phyloP scores from a whole-genome alignment of 106 monocot species.

The Vanilla planifolia region DNA sequence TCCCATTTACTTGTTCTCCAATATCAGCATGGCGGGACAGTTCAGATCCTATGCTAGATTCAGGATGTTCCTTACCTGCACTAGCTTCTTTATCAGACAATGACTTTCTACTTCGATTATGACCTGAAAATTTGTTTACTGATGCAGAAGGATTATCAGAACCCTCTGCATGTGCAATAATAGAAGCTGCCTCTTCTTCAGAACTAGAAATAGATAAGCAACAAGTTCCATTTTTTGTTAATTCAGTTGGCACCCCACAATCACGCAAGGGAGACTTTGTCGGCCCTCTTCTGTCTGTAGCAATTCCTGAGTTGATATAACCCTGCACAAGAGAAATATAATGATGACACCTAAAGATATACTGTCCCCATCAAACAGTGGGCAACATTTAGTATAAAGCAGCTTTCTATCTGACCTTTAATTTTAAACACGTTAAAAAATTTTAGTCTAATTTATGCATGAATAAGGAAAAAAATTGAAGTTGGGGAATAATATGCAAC shows the following conservation, averaged over 20 bases:
- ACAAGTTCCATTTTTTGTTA: constrained; percentile 20
- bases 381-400: too few species aligned
- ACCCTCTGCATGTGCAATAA: constrained; percentile 7
- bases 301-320: constrained; percentile 89
- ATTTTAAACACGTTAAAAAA: too few species aligned
- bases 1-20: constrained; percentile 5
- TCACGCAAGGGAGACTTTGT: not conserved
- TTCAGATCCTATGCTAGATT: constrained; percentile 5
- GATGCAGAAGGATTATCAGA: constrained; percentile 5
- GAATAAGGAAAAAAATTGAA: too few species aligned
- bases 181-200: constrained; percentile 14
- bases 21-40: not conserved
- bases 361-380: too few species aligned
- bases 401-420: too few species aligned
- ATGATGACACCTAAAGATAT: not conserved
- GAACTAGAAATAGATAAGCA: constrained; percentile 5
- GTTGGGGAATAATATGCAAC: too few species aligned
- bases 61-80: constrained; percentile 3
- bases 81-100: constrained; percentile 5
- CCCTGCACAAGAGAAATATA: constrained; percentile 52
- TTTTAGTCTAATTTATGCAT: too few species aligned
- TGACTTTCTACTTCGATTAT: constrained; percentile 4
- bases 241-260: constrained; percentile 18
- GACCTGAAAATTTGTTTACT: not conserved
- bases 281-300: constrained; percentile 25